Evolutionary conservation across 2,329 filamentous ascomycete genomes (phyloP).

Genomic region (Knufia fluminis): DNA sequence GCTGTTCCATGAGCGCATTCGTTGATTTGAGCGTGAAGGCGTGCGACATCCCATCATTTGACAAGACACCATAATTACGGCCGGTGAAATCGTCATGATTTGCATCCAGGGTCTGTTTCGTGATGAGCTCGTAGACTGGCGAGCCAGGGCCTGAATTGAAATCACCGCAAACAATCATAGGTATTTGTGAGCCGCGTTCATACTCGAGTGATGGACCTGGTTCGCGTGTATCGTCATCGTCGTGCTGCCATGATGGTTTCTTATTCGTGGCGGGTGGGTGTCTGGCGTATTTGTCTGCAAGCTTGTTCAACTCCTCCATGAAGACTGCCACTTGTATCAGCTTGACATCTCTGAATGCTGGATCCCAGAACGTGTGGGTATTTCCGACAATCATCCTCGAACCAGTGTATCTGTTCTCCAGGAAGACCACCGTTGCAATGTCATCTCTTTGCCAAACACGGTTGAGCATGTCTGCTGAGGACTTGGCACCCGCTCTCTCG

Average conservation of each 20-base stretch:
- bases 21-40: constrained; percentile 89
- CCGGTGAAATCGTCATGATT: constrained; percentile 71
- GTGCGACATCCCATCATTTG: constrained; percentile 82
- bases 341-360: constrained; percentile 84
- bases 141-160: constrained; percentile 87
- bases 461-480: constrained; percentile 95
- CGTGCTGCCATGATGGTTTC: constrained; percentile 43
- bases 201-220: constrained; percentile 81
- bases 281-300: constrained; percentile 75
- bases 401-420: constrained; percentile 87
- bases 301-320: constrained; percentile 81
- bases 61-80: constrained; percentile 88
- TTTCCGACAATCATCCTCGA: constrained; percentile 87
- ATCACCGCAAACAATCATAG: constrained; percentile 84
- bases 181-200: constrained; percentile 74
- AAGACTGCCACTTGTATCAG: constrained; percentile 90
- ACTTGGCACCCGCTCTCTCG: constrained; percentile 92
- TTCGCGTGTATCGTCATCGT: constrained; percentile 49
- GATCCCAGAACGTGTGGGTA: constrained; percentile 92
- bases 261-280: constrained; percentile 77
- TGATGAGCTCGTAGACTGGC: constrained; percentile 83
- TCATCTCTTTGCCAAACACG: constrained; percentile 97
- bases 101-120: constrained; percentile 66
- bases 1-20: constrained; percentile 62
- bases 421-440: constrained; percentile 82